Conservation (phyloP, 78 protist genomes). For the Fonticula alba region DNA sequence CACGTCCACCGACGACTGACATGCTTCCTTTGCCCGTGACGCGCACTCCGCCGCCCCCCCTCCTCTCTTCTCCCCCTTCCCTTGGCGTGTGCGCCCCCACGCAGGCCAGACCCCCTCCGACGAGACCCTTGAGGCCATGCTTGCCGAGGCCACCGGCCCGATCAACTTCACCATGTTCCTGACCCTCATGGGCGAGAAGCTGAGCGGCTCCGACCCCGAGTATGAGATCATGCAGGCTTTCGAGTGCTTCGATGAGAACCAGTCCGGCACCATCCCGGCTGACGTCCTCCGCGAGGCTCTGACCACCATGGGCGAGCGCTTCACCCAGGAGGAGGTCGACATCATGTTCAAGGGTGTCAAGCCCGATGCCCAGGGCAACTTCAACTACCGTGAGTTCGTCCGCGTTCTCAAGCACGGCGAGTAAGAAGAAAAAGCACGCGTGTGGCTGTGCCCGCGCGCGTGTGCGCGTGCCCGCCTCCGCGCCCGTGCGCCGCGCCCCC, state of each 20-base stretch:
- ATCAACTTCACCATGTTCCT: constrained; percentile 23
- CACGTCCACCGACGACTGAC: neutral
- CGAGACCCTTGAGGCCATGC: constrained; percentile 7
- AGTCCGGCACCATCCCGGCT: constrained; percentile 41
- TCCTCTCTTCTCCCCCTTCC: neutral
- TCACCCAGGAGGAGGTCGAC: constrained; percentile 18
- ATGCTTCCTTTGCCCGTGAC: neutral
- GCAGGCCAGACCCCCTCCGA: neutral
- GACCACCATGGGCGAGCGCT: constrained; percentile 28
- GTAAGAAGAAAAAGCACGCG: no score
- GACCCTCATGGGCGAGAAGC: constrained; percentile 11
- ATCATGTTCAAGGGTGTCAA: neutral
- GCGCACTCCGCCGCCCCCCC: neutral
- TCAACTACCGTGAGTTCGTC: neutral
- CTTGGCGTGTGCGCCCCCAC: neutral
- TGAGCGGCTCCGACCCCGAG: constrained; percentile 39
- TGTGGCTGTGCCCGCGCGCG: no score
- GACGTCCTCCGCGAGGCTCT: constrained; percentile 15
- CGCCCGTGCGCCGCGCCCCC: no score
- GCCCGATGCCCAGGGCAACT: neutral
- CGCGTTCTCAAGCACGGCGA: constrained; percentile 2
- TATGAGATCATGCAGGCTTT: constrained; percentile 56
- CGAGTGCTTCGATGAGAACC: constrained; percentile 50
- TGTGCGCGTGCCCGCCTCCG: no score
- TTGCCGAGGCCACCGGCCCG: constrained; percentile 11